Base-by-base conservation (phyloP, 345 rosid genomes). In the Schrenkiella parvula region DNA sequence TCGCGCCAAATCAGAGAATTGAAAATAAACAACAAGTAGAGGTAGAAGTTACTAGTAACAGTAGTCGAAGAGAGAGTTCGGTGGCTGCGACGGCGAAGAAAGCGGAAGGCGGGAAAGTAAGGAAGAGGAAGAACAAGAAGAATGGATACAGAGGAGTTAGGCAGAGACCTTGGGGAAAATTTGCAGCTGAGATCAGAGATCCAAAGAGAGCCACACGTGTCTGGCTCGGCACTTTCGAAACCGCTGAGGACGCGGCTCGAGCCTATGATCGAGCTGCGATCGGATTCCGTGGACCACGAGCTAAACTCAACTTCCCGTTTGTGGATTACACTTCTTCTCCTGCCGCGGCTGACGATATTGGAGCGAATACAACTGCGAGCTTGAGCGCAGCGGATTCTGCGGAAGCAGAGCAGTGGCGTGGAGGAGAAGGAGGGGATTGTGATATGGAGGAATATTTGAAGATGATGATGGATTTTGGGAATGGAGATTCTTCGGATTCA, bases 101-200 rank as follows among this genome's bases (percentile, higher is more conserved):
- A 23, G 55, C 22, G 5, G 80, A 70, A 57, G 72, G 76, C n/a
- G 73, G 72, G 56, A 31, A 73, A 70, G 68, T 77, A 12, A 72
- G 72, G 57, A 77, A 77, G 68, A 77, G 80, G 48, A 73, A 62
- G 77, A 72, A 80, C 69, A 81, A 12, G 66, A 95, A 84, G 80
- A 89, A 85, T 21, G 73, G 77, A 14, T 95, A 74, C 90, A 83
- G 99, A 66, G 99, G 99, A 37, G 99, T 91, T 54, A 88, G 99
- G 74, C 99, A 91, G 77, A 80, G 98, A 80, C 99, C 99, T 2
- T 95, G 97, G 98, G 98, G 99, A 0, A 95, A 91, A 68, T 95
- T 95, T 85, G 97, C 99, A 1, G 91, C 99, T 10, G 99, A 95
- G 87, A 95, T 95, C 34, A 81, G 99, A 8, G 99, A 95, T 68